Conservation (phyloP, 192 early-diverging fungal species). For the Coemansia sp. region DNA sequence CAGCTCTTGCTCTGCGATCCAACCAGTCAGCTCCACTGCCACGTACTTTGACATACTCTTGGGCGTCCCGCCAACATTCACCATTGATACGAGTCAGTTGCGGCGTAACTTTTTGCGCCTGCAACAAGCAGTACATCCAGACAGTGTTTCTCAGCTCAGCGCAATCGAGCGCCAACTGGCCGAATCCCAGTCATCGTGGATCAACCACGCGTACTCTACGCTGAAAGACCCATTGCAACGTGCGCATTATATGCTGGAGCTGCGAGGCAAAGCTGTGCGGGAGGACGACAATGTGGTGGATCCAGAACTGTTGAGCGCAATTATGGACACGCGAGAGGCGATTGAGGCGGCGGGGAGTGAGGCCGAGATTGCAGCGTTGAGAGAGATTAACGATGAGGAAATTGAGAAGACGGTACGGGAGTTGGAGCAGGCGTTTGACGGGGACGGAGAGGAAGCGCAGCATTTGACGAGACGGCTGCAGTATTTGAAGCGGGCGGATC, state of each 20-base stretch:
- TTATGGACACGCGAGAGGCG: constrained; percentile 75
- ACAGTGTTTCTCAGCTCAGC: constrained; percentile 63
- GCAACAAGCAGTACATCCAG: constrained; percentile 85
- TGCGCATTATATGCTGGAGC: constrained; percentile 76
- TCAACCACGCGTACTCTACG: constrained; percentile 85
- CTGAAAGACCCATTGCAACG: constrained; percentile 76
- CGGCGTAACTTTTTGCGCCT: constrained; percentile 66
- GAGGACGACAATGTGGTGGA: constrained; percentile 67
- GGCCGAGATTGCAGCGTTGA: constrained; percentile 62
- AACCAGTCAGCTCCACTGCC: constrained; percentile 49
- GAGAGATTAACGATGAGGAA: constrained; percentile 63
- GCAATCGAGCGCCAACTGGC: constrained; percentile 38
- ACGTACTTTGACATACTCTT: constrained; percentile 65
- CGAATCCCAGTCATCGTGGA: constrained; percentile 67
- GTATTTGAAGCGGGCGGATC: constrained; percentile 55
- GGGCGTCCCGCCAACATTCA: constrained; percentile 55
- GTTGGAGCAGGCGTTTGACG: constrained; percentile 60
- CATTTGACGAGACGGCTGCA: constrained; percentile 69
- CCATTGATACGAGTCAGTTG: constrained; percentile 64
- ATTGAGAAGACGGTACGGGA: constrained; percentile 14
- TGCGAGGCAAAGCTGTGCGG: constrained; percentile 55
- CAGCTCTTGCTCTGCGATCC: constrained; percentile 60
- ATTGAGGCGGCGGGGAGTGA: constrained; percentile 69
- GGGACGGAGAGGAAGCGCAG: constrained; percentile 58
- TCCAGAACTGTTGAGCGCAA: constrained; percentile 76